Base-by-base conservation (phyloP, 768 basidiomycete species). In the Hygrophoropsis aurantiaca region DNA sequence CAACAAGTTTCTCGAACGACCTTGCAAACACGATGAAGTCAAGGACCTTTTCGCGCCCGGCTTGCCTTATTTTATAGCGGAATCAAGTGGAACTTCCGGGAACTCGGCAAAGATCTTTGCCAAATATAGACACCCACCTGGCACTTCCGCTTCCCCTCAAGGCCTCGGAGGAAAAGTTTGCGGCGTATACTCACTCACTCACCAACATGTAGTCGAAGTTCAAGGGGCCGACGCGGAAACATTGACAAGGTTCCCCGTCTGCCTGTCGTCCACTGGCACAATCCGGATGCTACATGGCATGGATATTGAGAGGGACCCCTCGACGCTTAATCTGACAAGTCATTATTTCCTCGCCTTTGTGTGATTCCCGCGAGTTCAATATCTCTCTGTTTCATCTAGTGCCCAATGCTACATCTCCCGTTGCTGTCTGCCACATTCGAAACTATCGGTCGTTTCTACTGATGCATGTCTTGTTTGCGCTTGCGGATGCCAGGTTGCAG, bases 21-120 rank as follows among this genome's bases (percentile, higher is more conserved):
- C 54, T 16, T 59, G 58, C 50, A 60, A 47, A 25, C 52, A 59
- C 23, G 38, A 36, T 19, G 50, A 59, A 3, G 50, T 59, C 32
- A 13, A 10, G n/a, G 23, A 59, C 23, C 37, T 59, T 44, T 44
- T 60, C 44, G 35, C 58, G 9, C 58, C 58, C 2, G 58, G 58
- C 15, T 25, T 59, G 9, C 58, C 58, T 1, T 35, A 42, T 15
- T 43, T 33, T 32, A 11, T 59, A 0, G 47, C 39, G 1, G 8
- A 40, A 13, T 52, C 58, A 3, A 59, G 52, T 8, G 44, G 40
- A 8, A 59, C 58, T 8, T 54, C 40, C 40, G 40, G 20, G n/a
- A 34, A 33, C 4, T 35, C n/a, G 1, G 11, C 46, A 4, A 57
- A 60, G 25, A 7, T 42, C 3, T 10, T 57, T 0, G 43, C 55